Conservation (phyloP, 75 land plant genomes). For the Picea sitchensis region DNA sequence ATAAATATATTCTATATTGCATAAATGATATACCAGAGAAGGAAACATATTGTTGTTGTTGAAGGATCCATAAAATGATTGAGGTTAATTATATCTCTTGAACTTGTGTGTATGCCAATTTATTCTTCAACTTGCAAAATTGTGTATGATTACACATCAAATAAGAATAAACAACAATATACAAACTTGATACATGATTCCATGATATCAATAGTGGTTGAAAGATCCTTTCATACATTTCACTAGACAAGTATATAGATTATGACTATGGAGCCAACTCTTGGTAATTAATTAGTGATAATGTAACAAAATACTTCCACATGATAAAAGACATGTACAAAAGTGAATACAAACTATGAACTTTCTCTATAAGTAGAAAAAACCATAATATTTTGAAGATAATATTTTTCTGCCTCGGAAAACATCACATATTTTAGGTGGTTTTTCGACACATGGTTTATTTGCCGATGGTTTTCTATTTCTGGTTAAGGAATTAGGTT, state of each 20-base stretch:
- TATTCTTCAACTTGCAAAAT: constrained; percentile 83
- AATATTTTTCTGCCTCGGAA: too few species aligned
- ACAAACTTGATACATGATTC: neutral
- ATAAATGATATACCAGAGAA: constrained; percentile 60
- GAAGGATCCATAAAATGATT: constrained; percentile 75
- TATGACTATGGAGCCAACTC: neutral
- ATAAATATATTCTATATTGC: too few species aligned
- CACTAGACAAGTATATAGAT: neutral
- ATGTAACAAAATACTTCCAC: too few species aligned
- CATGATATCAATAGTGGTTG: neutral
- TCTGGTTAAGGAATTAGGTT: too few species aligned
- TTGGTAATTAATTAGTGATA: too few species aligned
- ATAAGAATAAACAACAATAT: neutral
- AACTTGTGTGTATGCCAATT: constrained; percentile 65
- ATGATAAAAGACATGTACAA: neutral
- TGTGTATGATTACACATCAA: neutral
- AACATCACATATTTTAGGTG: too few species aligned
- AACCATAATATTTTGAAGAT: too few species aligned
- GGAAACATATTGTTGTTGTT: constrained; percentile 78
- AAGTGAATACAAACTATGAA: neutral
- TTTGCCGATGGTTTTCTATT: too few species aligned
- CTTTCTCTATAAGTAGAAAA: neutral
- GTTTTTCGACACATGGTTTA: too few species aligned
- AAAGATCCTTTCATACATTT: neutral
- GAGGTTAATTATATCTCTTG: constrained; percentile 74